phyloP scores from a whole-genome alignment of 2,329 filamentous ascomycete genomes.

The Colletotrichum costaricense region DNA sequence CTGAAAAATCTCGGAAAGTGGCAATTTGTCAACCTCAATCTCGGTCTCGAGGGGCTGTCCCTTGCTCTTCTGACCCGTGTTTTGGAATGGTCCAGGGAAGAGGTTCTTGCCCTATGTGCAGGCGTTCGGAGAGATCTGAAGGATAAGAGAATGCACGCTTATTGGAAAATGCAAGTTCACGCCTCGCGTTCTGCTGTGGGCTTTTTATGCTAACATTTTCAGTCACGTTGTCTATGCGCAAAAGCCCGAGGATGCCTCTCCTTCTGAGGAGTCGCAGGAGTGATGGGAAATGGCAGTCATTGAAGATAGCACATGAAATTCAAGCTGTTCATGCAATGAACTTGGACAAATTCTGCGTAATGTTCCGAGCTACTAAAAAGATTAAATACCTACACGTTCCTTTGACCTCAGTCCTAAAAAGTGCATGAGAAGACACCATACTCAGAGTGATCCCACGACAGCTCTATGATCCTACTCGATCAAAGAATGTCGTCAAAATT shows the following conservation, averaged over 20 bases:
- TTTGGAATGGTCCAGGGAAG: constrained; percentile 46
- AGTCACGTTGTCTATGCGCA: not conserved
- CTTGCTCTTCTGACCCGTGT: constrained; percentile 50
- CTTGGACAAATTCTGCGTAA: no score
- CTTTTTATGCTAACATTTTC: not conserved
- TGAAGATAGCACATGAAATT: no score
- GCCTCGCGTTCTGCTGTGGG: constrained; percentile 39
- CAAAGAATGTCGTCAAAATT: not conserved
- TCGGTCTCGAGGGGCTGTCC: constrained; percentile 47
- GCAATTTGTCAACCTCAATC: constrained; percentile 43
- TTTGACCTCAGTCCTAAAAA: no score
- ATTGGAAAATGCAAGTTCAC: constrained; percentile 30
- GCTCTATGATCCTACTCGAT: not conserved
- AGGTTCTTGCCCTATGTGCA: constrained; percentile 40
- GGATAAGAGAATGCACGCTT: constrained; percentile 40
- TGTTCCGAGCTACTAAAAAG: no score
- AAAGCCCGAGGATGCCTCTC: not conserved
- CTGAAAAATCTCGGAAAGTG: constrained; percentile 21
- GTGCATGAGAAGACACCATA: no score
- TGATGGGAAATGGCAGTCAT: not conserved
- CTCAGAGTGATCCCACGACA: not conserved
- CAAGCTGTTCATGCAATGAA: no score
- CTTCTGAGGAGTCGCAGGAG: not conserved
- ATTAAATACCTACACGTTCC: no score
- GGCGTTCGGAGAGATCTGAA: constrained; percentile 39